These are phyloP conservation scores for Gymnopus androsaceus DNA, from an alignment of 1,284 basidiomycete species.

Conservation along the genomic window DNA sequence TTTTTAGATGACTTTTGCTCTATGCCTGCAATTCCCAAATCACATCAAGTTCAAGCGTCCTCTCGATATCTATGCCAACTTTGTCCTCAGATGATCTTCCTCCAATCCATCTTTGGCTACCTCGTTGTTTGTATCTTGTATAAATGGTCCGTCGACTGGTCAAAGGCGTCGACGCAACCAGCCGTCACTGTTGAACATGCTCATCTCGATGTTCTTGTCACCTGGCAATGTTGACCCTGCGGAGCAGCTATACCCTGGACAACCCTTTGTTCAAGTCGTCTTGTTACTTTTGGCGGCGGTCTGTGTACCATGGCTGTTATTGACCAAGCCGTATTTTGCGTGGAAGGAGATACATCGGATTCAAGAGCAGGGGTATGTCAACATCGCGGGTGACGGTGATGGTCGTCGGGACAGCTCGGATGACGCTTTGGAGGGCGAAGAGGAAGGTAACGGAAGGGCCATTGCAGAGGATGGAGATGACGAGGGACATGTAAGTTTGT, in stretches of 20 bases:
- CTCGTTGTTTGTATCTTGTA: constrained; percentile 93
- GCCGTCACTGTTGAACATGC: constrained; percentile 94
- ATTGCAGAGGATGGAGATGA: constrained; percentile 71
- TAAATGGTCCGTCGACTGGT: constrained; percentile 98
- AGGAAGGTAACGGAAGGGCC: constrained; percentile 80
- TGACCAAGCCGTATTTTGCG: constrained; percentile 88
- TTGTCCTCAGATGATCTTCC: constrained; percentile 97
- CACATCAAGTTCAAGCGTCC: constrained; percentile 90
- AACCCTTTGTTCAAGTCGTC: constrained; percentile 83
- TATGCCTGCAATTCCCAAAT: constrained; percentile 95
- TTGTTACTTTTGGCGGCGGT: constrained; percentile 81
- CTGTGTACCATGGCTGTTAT: constrained; percentile 96
- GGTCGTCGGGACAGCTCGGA: constrained; percentile 52
- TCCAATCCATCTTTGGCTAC: constrained; percentile 98
- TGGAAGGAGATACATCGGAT: constrained; percentile 91
- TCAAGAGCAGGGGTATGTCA: constrained; percentile 84
- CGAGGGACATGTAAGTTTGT: constrained; percentile 60
- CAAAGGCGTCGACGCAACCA: constrained; percentile 66
- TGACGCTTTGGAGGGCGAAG: constrained; percentile 75
- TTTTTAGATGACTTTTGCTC: constrained; percentile 99
- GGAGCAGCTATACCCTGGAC: constrained; percentile 83
- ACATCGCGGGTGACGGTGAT: constrained; percentile 49
- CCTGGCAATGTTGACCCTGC: constrained; percentile 78
- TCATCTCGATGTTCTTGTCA: constrained; percentile 91
- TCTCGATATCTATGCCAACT: constrained; percentile 89